Percentiles rank a stretch among this genome's conserved stretches.
Evolutionary conservation across 2,329 filamentous ascomycete genomes (phyloP).

Genomic region (Pseudohalonectria lignicola): DNA sequence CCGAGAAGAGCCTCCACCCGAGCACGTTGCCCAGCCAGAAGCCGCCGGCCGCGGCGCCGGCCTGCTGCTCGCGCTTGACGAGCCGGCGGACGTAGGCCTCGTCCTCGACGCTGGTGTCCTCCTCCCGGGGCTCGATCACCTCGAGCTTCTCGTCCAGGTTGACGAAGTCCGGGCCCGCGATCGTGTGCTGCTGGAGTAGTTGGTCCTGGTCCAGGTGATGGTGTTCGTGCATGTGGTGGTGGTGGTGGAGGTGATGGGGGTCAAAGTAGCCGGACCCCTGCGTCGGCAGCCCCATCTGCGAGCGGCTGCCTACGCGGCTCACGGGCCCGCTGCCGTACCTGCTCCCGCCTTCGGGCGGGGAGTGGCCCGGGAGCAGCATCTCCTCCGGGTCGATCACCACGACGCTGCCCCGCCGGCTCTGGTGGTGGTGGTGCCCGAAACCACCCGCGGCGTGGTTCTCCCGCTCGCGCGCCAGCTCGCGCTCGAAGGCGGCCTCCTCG

Average conservation of each 20-base stretch:
- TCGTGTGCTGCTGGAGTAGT: slow-evolving; percentile 20
- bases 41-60: slow-evolving; percentile 35
- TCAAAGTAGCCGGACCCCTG: slow-evolving; percentile 28
- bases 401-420: slow-evolving; percentile 34
- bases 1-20: slow-evolving; percentile 51
- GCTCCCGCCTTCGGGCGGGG: slow-evolving; percentile 32
- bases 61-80: slow-evolving; percentile 36
- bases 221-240: slow-evolving; percentile 21
- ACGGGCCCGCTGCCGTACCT: slow-evolving; percentile 34
- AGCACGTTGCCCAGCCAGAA: slow-evolving; percentile 49
- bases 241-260: slow-evolving; percentile 4
- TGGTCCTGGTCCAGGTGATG: slow-evolving; percentile 28
- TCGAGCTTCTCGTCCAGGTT: slow-evolving; percentile 49
- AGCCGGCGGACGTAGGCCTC: slow-evolving; percentile 48
- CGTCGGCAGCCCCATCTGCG: slow-evolving; percentile 31
- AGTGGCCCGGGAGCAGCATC: slow-evolving; percentile 13
- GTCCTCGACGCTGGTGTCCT: slow-evolving; percentile 37
- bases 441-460: slow-evolving; percentile 25
- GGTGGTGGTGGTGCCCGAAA: slow-evolving; percentile 25
- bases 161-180: slow-evolving; percentile 49
- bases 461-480: slow-evolving; percentile 37
- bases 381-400: slow-evolving; percentile 25
- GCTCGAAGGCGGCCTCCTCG: slow-evolving; percentile 37
- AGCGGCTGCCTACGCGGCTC: slow-evolving; percentile 31
- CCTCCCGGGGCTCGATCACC: slow-evolving; percentile 34